A percentile compares a stretch with the other conserved stretches of the same genome.
Evolutionary conservation across 2,329 filamentous ascomycete genomes (phyloP).

Genomic region (Xylogone sp.): DNA sequence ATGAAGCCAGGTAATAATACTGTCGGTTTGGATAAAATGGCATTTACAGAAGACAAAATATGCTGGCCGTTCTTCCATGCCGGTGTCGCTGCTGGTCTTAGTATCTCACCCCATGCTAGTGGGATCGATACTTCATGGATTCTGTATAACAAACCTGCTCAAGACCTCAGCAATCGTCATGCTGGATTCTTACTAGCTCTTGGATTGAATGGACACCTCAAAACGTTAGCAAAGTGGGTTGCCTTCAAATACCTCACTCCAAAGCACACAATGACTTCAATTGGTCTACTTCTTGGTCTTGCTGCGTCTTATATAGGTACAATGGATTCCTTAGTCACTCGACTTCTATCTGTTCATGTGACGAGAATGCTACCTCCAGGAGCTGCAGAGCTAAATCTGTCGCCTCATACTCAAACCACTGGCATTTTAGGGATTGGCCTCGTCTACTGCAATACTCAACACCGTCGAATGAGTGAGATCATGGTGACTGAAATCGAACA

Average conservation of each 20-base stretch:
- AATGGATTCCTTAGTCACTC: constrained; percentile 94
- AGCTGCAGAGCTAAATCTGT: constrained; percentile 90
- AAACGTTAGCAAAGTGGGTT: constrained; percentile 92
- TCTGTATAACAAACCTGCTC: constrained; percentile 86
- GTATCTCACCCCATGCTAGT: constrained; percentile 83
- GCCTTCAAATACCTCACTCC: constrained; percentile 99
- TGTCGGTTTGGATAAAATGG: constrained; percentile 83
- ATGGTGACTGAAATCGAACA: constrained; percentile 98
- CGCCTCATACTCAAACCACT: constrained; percentile 88
- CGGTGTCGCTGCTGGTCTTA: constrained; percentile 86
- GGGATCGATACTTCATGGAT: constrained; percentile 99
- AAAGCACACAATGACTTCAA: constrained; percentile 98
- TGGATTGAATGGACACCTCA: constrained; percentile 92
- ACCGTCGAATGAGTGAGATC: constrained; percentile 97
- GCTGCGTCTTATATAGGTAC: constrained; percentile 93
- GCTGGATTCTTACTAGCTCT: constrained; percentile 89
- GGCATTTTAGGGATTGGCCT: constrained; percentile 96
- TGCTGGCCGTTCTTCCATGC: constrained; percentile 99
- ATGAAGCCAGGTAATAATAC: constrained; percentile 91
- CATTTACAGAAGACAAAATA: constrained; percentile 93
- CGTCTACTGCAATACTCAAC: constrained; percentile 91
- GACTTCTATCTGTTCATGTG: constrained; percentile 90
- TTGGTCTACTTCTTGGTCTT: constrained; percentile 86
- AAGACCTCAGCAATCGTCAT: constrained; percentile 91
- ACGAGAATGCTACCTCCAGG: constrained; percentile 90